Base-by-base conservation (phyloP, 768 basidiomycete species). In the Suillus americanus region DNA sequence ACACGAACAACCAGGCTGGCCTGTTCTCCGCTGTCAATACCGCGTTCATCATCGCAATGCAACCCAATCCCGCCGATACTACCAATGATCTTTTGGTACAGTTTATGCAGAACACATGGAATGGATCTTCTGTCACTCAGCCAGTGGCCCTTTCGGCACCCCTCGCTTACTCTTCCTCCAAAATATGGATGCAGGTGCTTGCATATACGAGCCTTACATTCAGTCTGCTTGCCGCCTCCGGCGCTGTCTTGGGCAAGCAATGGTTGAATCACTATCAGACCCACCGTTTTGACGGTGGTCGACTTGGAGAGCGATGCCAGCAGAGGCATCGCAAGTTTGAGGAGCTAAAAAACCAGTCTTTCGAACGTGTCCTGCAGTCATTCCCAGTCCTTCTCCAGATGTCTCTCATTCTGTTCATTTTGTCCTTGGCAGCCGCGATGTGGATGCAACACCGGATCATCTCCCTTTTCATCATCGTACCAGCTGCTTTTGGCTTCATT, bases 201-300 rank as follows among this genome's bases (percentile, higher is more conserved):
- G 38, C 57, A 23, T 69, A 69, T 43, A 41, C 46, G 18, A 69
- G 68, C 41, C 60, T 69, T n/a, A 16, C 68, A 7, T n/a, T 48
- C 25, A 64, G 53, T 25, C 64, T 69, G 8, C 43, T 66, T 37
- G 64, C 68, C 6, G 68, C 68, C 6, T 38, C 65, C 5, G 63
- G 67, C 30, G 68, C 68, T 13, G 38, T 69, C 18, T 14, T 69
- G 10, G 68, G 68, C 20, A 69, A 69, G 38, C 68, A 69, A 57
- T 69, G 68, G 68, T 54, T 69, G 14, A 9, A 8, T 14, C 7
- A 62, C 7, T 51, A 51, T 18, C 40, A 48, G 13, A 18, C 35
- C 8, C 7, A 8, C 20, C 25, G 40, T 35, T 48, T n/a, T 33
- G 59, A 41, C 18, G 33, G 25, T 37, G 68, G 68, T 8, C 33